A percentile compares a stretch with the other conserved stretches of the same genome.
Conservation (phyloP, 2,329 filamentous ascomycete genomes). For the Fusarium irregulare region DNA sequence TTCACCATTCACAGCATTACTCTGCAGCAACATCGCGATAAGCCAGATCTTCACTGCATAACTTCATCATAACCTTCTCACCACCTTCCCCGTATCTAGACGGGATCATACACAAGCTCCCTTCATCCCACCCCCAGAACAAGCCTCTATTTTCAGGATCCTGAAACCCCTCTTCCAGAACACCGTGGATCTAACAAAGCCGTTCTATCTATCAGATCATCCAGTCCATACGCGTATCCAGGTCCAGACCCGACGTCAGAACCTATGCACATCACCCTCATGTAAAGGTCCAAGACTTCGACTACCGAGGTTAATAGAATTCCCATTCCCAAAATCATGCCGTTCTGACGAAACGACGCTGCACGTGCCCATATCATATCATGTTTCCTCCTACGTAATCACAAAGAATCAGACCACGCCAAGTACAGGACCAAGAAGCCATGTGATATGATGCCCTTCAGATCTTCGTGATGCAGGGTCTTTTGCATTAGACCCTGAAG, state of each 20-base stretch:
- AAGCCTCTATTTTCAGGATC: not conserved
- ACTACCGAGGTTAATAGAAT: not conserved
- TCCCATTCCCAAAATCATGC: not conserved
- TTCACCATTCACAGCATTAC: not conserved
- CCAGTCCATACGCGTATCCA: too few species aligned
- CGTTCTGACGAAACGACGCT: not conserved
- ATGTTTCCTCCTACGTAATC: not conserved
- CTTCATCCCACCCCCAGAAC: not conserved
- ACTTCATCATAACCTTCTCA: not conserved
- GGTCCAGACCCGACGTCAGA: not conserved
- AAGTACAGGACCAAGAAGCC: not conserved
- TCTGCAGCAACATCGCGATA: not conserved
- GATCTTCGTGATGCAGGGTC: slow-evolving; percentile 19
- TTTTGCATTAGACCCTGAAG: not conserved
- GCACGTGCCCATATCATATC: slow-evolving; percentile 28
- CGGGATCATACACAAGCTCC: not conserved
- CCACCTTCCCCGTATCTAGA: not conserved
- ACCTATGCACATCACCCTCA: not conserved
- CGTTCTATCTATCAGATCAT: not conserved
- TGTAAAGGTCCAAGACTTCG: not conserved
- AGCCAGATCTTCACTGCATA: not conserved
- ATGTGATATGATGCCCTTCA: not conserved
- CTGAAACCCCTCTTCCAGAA: not conserved
- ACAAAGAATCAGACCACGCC: slow-evolving; percentile 18
- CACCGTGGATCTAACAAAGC: not conserved